Evolutionary conservation across 2,329 filamentous ascomycete genomes (phyloP).

Genomic region (Pseudogymnoascus sp.): DNA sequence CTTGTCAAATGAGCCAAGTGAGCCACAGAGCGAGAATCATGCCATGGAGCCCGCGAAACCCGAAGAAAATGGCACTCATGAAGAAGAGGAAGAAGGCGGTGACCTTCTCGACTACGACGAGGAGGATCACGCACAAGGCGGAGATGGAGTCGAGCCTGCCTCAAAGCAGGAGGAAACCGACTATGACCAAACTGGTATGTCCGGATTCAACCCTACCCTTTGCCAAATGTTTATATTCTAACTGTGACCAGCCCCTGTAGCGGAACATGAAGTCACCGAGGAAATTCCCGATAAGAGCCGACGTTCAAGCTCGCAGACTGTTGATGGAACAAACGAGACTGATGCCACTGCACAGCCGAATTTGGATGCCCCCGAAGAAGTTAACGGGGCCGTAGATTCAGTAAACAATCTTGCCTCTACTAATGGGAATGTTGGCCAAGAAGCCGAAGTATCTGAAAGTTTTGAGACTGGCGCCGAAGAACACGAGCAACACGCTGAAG

Average conservation of each 20-base stretch:
- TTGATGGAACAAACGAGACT: slow-evolving; percentile 1
- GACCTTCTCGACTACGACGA: slow-evolving; percentile 45
- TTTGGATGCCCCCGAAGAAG: neutral
- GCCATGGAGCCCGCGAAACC: neutral
- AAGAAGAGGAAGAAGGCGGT: slow-evolving; percentile 27
- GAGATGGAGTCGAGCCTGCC: neutral
- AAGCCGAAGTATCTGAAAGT: slow-evolving; percentile 12
- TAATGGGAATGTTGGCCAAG: neutral
- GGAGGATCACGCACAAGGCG: slow-evolving; percentile 26
- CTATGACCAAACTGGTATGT: slow-evolving; percentile 15
- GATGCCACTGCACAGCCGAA: slow-evolving; percentile 2
- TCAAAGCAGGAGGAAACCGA: slow-evolving; percentile 16
- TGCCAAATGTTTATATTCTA: slow-evolving; percentile 23
- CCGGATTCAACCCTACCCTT: slow-evolving; percentile 10
- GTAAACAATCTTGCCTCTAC: neutral
- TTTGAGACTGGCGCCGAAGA: slow-evolving; percentile 22
- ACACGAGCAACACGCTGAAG: slow-evolving; percentile 11
- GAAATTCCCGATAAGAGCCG: slow-evolving; percentile 19
- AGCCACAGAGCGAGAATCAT: neutral
- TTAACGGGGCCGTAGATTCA: neutral
- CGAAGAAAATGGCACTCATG: slow-evolving; percentile 1
- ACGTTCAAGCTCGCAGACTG: slow-evolving; percentile 17
- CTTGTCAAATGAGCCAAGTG: neutral
- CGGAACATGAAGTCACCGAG: slow-evolving; percentile 20
- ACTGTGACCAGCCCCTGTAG: slow-evolving; percentile 20